Evolutionary conservation across 805 yeast genomes (phyloP), one percentile per base, ranked within the genome.

Genomic region (Martiniozyma abietophila): DNA sequence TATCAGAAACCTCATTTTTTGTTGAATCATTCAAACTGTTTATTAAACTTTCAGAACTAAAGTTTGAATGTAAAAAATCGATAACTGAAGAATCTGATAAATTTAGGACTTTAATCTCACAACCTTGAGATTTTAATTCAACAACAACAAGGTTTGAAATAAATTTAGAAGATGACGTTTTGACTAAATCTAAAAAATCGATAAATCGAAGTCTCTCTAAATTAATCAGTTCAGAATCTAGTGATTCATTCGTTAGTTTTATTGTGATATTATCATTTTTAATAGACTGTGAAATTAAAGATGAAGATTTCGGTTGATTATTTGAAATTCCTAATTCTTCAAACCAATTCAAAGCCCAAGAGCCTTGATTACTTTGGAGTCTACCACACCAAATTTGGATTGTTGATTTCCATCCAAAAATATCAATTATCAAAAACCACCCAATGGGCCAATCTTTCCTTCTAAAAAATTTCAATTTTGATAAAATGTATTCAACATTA

Each of bases 271-370:
- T n/a, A n/a, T n/a, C n/a, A n/a, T n/a, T n/a, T n/a, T n/a, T n/a
- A n/a, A n/a, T n/a, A n/a, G n/a, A n/a, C n/a, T n/a, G n/a, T n/a
- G n/a, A n/a, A n/a, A n/a, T n/a, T n/a, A n/a, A n/a, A n/a, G n/a
- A n/a, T n/a, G n/a, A n/a, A n/a, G n/a, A n/a, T n/a, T n/a, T n/a
- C n/a, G n/a, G n/a, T n/a, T n/a, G n/a, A n/a, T n/a, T n/a, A n/a
- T n/a, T n/a, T n/a, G n/a, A n/a, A n/a, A n/a, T n/a, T n/a, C n/a
- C 20, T 5, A 51, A 40, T 11, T 55, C 49, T 31, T 64, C 66
- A 12, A 60, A 56, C 77, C 76, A 72, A 34, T 64, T 65, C n/a
- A 73, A 51, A 18, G 60, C 57, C 78, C 80, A 73, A 34, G 66
- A 71, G 5, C 76, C 76, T 32, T 64, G 58, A 10, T 63, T 51